Evolutionary conservation across 2,329 filamentous ascomycete genomes (phyloP).

Genomic region (Podosphaera fusca): DNA sequence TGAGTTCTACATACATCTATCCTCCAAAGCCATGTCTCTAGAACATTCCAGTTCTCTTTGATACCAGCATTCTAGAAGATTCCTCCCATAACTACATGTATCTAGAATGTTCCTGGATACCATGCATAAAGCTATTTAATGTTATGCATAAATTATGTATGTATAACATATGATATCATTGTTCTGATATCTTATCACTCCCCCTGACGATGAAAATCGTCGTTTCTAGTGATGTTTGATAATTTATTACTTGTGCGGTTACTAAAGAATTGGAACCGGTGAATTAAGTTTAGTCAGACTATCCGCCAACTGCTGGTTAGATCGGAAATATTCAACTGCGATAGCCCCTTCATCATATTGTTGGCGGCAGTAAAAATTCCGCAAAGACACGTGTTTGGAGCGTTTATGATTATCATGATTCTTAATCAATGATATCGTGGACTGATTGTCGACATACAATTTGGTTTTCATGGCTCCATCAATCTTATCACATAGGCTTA

Average conservation of each 20-base stretch:
- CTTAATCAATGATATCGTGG: background rate
- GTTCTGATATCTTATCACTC: background rate
- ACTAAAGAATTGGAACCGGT: background rate
- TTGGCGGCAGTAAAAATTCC: background rate
- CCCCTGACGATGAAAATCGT: background rate
- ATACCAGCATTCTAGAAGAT: background rate
- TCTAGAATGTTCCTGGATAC: background rate
- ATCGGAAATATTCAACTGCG: background rate
- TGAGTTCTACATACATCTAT: background rate
- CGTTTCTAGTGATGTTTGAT: background rate
- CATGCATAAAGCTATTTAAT: background rate
- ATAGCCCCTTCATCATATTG: background rate
- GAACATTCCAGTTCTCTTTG: background rate
- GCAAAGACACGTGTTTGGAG: background rate
- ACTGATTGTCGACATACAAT: background rate
- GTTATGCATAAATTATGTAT: background rate
- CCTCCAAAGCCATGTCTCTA: background rate
- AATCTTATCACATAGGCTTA: background rate
- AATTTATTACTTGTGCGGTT: background rate
- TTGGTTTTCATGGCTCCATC: background rate
- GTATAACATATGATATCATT: background rate
- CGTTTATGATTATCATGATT: background rate
- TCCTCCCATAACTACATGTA: background rate
- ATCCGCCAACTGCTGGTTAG: background rate
- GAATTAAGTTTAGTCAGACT: background rate